phyloP scores from a whole-genome alignment of 306 rosid species.

The Sindora glabra region DNA sequence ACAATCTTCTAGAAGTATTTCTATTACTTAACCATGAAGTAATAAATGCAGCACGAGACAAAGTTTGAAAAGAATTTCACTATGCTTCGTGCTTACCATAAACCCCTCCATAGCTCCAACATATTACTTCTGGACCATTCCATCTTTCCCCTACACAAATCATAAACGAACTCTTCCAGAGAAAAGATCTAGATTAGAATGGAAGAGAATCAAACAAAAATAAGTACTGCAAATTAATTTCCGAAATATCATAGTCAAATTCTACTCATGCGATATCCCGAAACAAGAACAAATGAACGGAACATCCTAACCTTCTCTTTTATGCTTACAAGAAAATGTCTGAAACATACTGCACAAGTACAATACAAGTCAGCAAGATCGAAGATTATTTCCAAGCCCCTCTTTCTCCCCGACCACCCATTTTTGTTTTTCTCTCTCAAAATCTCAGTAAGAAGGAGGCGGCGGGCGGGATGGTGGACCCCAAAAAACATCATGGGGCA shows the following conservation, averaged over 20 bases:
- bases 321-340: slow-evolving; percentile 33
- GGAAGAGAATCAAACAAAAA: slow-evolving; percentile 13
- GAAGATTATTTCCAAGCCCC: too few species aligned
- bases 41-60: not conserved
- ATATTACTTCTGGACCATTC: slow-evolving; percentile 8
- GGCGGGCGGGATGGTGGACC: slow-evolving; percentile 59
- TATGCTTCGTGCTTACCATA: slow-evolving; percentile 11
- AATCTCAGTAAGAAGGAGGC: slow-evolving; percentile 53
- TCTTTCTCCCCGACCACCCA: too few species aligned
- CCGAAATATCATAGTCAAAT: not conserved
- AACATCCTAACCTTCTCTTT: slow-evolving; percentile 18
- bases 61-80: slow-evolving; percentile 8
- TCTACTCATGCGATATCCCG: not conserved
- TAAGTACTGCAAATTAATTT: slow-evolving; percentile 2
- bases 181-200: not conserved
- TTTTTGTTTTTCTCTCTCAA: too few species aligned
- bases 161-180: not conserved
- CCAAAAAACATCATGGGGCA: slow-evolving; percentile 67
- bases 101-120: slow-evolving; percentile 16
- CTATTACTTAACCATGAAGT: not conserved
- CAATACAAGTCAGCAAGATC: slow-evolving; percentile 26
- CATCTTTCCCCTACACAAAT: slow-evolving; percentile 20
- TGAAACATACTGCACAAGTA: slow-evolving; percentile 24
- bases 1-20: too few species aligned
- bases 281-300: slow-evolving; percentile 21